Evolutionary conservation across 202 grass and related monocot genomes (phyloP), one percentile per base, ranked within the genome.

Genomic region (Panicum virgatum): DNA sequence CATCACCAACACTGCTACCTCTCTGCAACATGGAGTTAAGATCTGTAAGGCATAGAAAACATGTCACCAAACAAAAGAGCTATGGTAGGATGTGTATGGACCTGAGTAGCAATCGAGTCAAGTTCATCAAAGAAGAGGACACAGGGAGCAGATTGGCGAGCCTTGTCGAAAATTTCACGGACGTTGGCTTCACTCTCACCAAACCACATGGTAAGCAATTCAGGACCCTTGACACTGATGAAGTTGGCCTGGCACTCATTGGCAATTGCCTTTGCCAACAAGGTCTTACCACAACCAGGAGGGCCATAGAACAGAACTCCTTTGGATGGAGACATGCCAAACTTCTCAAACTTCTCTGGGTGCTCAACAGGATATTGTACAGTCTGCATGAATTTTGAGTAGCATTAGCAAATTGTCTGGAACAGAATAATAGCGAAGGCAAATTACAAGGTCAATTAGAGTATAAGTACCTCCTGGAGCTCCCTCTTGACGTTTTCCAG

Each of bases 61-160:
- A 72, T 72, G 48, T 10, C 65, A 79, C 36, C 56, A 67, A 62
- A 62, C 6, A 27, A 38, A 45, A 15, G 13, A 84, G 23, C 6
- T 20, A 18, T n/a, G 3, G 1, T 32, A 23, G 36, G 30, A 22
- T 18, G 25, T 29, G 50, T 13, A 32, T 30, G 54, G 40, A 97
- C 95, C 95, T 97, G 95, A 36, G 95, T 97, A 53, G 95, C 95
- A 89, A 97, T 97, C 0, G 95, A 97, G 68, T 97, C 95, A 6
- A 97, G 95, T 63, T 97, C 95, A 45, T 97, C 95, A 42, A 97
- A 97, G 75, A 97, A 97, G 61, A 97, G 92, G 48, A 97, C 95
- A 51, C 92, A 97, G 12, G 95, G 92, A 26, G 95, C 95, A 56
- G 92, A 93, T 63, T 86, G 82, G 12, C 94, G 91, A 46, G 91